Evolutionary conservation across 345 rosid genomes (phyloP).

Genomic region (Citrus hindsii): DNA sequence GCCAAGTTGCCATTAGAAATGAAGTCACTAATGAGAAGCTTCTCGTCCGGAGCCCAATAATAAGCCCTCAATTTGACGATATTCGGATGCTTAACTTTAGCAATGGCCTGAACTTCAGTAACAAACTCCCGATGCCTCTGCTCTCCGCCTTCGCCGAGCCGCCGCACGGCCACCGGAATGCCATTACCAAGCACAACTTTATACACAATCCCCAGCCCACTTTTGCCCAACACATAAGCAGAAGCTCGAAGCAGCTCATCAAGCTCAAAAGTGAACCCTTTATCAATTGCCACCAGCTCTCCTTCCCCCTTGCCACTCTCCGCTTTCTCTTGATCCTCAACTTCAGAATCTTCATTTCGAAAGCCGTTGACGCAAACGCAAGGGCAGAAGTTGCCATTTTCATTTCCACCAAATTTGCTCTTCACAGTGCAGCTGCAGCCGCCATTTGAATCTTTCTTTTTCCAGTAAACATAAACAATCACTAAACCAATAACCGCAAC

Average conservation of each 20-base stretch:
- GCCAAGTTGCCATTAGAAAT: conserved; percentile 89
- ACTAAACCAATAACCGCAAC: conserved; percentile 77
- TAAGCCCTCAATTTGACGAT: conserved; percentile 89
- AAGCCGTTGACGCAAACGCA: conserved; percentile 29
- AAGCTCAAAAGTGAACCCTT: conserved; percentile 87
- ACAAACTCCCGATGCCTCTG: conserved; percentile 89
- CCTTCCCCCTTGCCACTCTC: conserved; percentile 54
- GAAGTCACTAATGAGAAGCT: conserved; percentile 87
- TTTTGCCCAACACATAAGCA: conserved; percentile 94
- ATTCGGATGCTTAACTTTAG: conserved; percentile 92
- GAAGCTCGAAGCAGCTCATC: conserved; percentile 95
- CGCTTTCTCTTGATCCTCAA: conserved; percentile 50
- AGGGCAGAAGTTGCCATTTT: conserved; percentile 29
- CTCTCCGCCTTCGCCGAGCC: conserved; percentile 96
- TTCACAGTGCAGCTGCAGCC: conserved; percentile 85
- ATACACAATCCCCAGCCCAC: conserved; percentile 94
- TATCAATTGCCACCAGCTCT: conserved; percentile 85
- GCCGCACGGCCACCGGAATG: conserved; percentile 85
- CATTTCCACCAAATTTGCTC: conserved; percentile 46
- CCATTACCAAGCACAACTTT: conserved; percentile 97
- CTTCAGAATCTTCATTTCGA: conserved; percentile 56
- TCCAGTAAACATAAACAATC: conserved; percentile 83
- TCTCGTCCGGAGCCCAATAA: conserved; percentile 98
- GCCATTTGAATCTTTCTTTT: conserved; percentile 67
- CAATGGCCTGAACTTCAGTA: conserved; percentile 85